These are phyloP conservation scores for Solanum pinnatisectum DNA, from an alignment of 257 asterid species.

Conservation along the genomic window DNA sequence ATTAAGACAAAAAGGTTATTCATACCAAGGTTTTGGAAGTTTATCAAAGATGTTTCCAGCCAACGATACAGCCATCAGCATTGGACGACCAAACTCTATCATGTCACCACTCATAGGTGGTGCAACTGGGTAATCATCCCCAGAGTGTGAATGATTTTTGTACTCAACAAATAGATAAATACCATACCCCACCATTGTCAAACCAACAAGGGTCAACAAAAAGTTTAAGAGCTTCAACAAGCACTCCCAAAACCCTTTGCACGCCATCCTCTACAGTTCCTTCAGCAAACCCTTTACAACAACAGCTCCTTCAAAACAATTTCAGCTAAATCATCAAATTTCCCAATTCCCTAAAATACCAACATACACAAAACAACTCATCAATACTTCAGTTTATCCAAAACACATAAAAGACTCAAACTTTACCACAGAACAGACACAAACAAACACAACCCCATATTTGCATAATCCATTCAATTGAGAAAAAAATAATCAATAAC, in stretches of 20 bases:
- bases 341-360: constrained; percentile 14
- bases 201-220: constrained; percentile 63
- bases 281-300: background rate
- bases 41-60: constrained; percentile 67
- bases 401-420: background rate
- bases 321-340: constrained; percentile 16
- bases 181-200: constrained; percentile 85
- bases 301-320: background rate
- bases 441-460: too few species aligned
- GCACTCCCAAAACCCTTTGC: constrained; percentile 79
- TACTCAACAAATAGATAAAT: constrained; percentile 73
- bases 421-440: background rate
- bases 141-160: constrained; percentile 35
- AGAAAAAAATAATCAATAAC: background rate
- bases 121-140: constrained; percentile 28
- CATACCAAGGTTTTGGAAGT: constrained; percentile 92
- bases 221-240: constrained; percentile 75
- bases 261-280: constrained; percentile 44
- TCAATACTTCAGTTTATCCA: background rate
- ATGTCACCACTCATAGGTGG: constrained; percentile 33
- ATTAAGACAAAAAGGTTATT: background rate
- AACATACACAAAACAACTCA: background rate
- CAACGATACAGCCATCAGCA: constrained; percentile 68
- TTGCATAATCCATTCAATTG: background rate
- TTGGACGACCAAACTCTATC: constrained; percentile 78